phyloP scores from a whole-genome alignment of 352 stramenopile species.

The Phytophthora pinifolia region DNA sequence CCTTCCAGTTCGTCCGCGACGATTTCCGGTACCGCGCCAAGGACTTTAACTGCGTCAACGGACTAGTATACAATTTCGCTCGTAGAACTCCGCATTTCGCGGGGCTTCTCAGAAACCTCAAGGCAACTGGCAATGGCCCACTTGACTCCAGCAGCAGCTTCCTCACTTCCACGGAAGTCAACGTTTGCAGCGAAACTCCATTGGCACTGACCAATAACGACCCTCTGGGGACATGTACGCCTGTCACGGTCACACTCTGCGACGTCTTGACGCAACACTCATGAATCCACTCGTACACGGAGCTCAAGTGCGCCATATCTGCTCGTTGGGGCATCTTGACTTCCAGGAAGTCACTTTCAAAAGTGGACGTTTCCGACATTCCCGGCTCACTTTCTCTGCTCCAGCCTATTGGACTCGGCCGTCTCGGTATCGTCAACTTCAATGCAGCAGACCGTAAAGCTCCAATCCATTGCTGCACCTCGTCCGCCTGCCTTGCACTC shows the following conservation, averaged over 20 bases:
- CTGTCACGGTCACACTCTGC: slow-evolving; percentile 37
- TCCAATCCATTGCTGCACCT: slow-evolving; percentile 48
- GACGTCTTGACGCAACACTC: slow-evolving; percentile 50
- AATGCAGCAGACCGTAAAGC: slow-evolving; percentile 29
- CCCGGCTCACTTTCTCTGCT: slow-evolving; percentile 14
- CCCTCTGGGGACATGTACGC: slow-evolving; percentile 39
- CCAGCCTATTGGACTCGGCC: slow-evolving; percentile 19
- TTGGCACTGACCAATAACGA: slow-evolving; percentile 66
- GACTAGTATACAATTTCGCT: slow-evolving; percentile 52
- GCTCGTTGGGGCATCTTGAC: slow-evolving; percentile 29
- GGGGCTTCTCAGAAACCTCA: slow-evolving; percentile 55
- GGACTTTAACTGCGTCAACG: slow-evolving; percentile 59
- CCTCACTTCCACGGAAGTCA: slow-evolving; percentile 43
- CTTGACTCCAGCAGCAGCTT: slow-evolving; percentile 43
- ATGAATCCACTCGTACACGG: slow-evolving; percentile 58
- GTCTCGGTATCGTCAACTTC: slow-evolving; percentile 13
- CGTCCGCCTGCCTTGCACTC: slow-evolving; percentile 46
- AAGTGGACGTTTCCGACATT: background rate
- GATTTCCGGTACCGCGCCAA: slow-evolving; percentile 51
- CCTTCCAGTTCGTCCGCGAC: slow-evolving; percentile 42
- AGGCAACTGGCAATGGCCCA: slow-evolving; percentile 32
- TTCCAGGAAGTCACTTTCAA: slow-evolving; percentile 40
- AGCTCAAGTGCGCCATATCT: slow-evolving; percentile 43
- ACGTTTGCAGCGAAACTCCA: slow-evolving; percentile 60
- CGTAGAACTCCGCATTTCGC: slow-evolving; percentile 48